These are phyloP conservation scores for Scleromitrula shiraiana DNA, from an alignment of 2,329 filamentous ascomycete species.

Conservation along the genomic window DNA sequence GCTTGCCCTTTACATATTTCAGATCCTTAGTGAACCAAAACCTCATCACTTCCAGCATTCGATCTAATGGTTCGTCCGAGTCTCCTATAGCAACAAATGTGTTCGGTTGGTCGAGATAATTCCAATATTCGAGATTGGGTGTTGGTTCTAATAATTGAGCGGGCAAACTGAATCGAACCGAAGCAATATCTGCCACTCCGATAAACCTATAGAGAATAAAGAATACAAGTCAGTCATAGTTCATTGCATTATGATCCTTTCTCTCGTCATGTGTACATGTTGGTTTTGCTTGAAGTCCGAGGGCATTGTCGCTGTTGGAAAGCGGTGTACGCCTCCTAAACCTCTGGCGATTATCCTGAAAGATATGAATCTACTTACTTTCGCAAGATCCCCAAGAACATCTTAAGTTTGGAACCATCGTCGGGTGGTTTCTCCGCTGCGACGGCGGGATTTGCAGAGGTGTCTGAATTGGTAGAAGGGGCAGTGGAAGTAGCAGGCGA, in stretches of 20 bases:
- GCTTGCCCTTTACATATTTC: constrained; percentile 97
- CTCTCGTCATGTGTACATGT: background rate
- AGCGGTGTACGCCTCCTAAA: constrained; percentile 11
- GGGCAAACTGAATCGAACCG: constrained; percentile 91
- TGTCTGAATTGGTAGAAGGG: constrained; percentile 22
- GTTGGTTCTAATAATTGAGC: constrained; percentile 93
- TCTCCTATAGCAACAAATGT: constrained; percentile 79
- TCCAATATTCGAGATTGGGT: constrained; percentile 98
- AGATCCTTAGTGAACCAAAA: constrained; percentile 99
- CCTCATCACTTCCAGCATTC: constrained; percentile 87
- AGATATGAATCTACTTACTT: constrained; percentile 51
- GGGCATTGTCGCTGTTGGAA: constrained; percentile 11
- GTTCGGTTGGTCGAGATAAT: constrained; percentile 91
- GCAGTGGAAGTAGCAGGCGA: constrained; percentile 23
- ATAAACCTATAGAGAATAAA: constrained; percentile 60
- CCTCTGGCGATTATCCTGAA: background rate
- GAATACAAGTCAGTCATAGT: background rate
- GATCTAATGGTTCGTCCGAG: constrained; percentile 82
- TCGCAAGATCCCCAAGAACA: constrained; percentile 78
- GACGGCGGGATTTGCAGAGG: constrained; percentile 15
- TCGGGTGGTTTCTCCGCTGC: constrained; percentile 51
- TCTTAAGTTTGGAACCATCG: constrained; percentile 82
- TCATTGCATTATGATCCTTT: background rate
- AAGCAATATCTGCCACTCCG: constrained; percentile 89
- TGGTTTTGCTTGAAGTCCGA: no score